These are phyloP conservation scores for Apiosordaria backusii DNA, from an alignment of 495 filamentous ascomycete species.

Conservation along the genomic window DNA sequence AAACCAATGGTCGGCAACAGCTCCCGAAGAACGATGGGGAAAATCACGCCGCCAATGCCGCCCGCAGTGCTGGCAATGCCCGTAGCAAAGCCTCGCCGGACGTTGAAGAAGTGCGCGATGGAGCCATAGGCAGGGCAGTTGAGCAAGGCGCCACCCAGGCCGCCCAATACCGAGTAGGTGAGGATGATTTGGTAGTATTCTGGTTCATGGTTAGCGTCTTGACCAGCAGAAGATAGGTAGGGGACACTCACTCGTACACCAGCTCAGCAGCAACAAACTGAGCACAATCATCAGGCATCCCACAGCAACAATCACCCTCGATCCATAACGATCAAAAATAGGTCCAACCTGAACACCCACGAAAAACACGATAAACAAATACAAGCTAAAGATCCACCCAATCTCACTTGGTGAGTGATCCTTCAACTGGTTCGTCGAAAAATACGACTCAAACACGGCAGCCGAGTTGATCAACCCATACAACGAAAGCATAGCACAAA, in stretches of 20 bases:
- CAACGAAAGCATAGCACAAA: slow-evolving; percentile 58
- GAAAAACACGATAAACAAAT: slow-evolving; percentile 62
- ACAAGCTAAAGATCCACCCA: slow-evolving; percentile 62
- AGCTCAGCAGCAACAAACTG: slow-evolving; percentile 54
- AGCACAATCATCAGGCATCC: slow-evolving; percentile 51
- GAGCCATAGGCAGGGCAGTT: slow-evolving; percentile 58
- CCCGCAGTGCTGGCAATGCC: slow-evolving; percentile 61
- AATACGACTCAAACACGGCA: slow-evolving; percentile 62
- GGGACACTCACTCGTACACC: slow-evolving; percentile 36
- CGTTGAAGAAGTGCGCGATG: slow-evolving; percentile 64
- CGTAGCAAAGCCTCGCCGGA: slow-evolving; percentile 57
- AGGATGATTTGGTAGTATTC: slow-evolving; percentile 67
- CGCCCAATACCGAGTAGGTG: slow-evolving; percentile 54
- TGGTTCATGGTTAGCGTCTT: slow-evolving; percentile 22
- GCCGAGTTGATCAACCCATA: slow-evolving; percentile 63
- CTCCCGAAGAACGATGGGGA: slow-evolving; percentile 54
- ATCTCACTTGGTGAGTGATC: slow-evolving; percentile 53
- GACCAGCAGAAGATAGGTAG: neutral
- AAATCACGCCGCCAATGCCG: slow-evolving; percentile 58
- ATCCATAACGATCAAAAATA: slow-evolving; percentile 62
- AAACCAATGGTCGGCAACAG: slow-evolving; percentile 53
- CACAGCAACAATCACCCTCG: slow-evolving; percentile 48
- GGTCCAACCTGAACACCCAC: slow-evolving; percentile 64
- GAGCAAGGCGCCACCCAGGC: slow-evolving; percentile 54
- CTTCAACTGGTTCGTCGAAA: slow-evolving; percentile 55